Evolutionary conservation across 306 rosid species (phyloP).

Genomic region (Castanea sativa): DNA sequence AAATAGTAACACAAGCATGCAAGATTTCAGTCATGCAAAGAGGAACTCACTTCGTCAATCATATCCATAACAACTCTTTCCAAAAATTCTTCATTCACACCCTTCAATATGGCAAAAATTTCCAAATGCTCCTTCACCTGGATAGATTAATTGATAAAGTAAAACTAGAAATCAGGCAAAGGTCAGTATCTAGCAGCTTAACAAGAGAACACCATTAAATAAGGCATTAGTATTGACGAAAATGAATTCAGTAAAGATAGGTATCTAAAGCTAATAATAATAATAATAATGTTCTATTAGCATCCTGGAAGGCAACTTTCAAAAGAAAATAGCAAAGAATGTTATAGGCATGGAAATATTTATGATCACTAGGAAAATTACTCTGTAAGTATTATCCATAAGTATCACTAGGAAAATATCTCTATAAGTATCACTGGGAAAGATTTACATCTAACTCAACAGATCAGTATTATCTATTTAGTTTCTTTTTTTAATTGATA

Average conservation of each 20-base stretch:
- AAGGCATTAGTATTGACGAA: neutral
- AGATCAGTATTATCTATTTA: neutral
- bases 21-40: neutral
- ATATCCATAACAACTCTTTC: slow-evolving; percentile 60
- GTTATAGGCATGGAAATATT: neutral
- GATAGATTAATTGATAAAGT: slow-evolving; percentile 13
- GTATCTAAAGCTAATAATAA: neutral
- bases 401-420: too few relatives aligned
- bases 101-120: slow-evolving; percentile 80
- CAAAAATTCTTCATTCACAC: slow-evolving; percentile 69
- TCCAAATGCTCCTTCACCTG: slow-evolving; percentile 97
- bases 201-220: neutral
- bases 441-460: too few relatives aligned
- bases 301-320: neutral
- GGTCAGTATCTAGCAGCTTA: neutral
- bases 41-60: slow-evolving; percentile 83
- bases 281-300: neutral
- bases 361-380: neutral
- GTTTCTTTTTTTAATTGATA: neutral
- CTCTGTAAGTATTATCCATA: too few relatives aligned
- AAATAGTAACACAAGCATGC: slow-evolving; percentile 2
- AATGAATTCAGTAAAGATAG: neutral
- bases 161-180: slow-evolving; percentile 20
- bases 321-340: neutral
- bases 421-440: too few relatives aligned